Evolutionary conservation across 495 filamentous ascomycete species (phyloP).

Genomic region (Immersiella caudata): DNA sequence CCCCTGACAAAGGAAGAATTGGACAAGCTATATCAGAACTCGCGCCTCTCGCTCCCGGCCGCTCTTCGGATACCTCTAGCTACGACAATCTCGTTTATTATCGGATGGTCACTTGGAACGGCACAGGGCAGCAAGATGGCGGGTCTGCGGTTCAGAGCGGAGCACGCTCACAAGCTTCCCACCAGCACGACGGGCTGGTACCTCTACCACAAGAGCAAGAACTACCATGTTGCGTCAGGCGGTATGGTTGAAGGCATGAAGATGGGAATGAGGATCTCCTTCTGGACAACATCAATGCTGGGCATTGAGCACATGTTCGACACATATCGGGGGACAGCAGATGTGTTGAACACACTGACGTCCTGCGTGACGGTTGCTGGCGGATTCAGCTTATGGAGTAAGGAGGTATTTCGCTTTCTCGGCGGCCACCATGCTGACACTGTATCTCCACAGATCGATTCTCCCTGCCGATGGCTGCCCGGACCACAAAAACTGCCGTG

Average conservation of each 20-base stretch:
- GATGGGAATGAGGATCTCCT: constrained; percentile 69
- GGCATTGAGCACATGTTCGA: constrained; percentile 84
- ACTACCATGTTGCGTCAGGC: constrained; percentile 76
- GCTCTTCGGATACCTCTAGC: constrained; percentile 65
- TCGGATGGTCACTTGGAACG: constrained; percentile 70
- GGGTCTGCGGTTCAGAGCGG: constrained; percentile 80
- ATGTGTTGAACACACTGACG: constrained; percentile 74
- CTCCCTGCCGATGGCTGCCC: constrained; percentile 77
- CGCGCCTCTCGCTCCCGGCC: constrained; percentile 63
- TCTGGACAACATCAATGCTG: constrained; percentile 70
- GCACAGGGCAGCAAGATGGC: constrained; percentile 72
- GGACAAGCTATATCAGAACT: constrained; percentile 33
- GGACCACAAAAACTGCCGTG: constrained; percentile 79
- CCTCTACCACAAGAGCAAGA: constrained; percentile 96
- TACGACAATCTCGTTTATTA: constrained; percentile 58
- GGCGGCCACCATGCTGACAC: constrained; percentile 21
- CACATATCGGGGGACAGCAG: constrained; percentile 66
- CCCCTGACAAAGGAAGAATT: constrained; percentile 21
- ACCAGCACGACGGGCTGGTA: constrained; percentile 85
- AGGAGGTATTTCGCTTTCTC: constrained; percentile 28
- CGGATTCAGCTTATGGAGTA: constrained; percentile 85
- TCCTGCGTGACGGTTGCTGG: constrained; percentile 83
- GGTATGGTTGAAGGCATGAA: constrained; percentile 75
- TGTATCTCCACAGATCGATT: constrained; percentile 64
- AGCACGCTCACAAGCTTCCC: constrained; percentile 92